phyloP scores from a whole-genome alignment of 192 early-diverging fungal species.

The Umbelopsis sp. region DNA sequence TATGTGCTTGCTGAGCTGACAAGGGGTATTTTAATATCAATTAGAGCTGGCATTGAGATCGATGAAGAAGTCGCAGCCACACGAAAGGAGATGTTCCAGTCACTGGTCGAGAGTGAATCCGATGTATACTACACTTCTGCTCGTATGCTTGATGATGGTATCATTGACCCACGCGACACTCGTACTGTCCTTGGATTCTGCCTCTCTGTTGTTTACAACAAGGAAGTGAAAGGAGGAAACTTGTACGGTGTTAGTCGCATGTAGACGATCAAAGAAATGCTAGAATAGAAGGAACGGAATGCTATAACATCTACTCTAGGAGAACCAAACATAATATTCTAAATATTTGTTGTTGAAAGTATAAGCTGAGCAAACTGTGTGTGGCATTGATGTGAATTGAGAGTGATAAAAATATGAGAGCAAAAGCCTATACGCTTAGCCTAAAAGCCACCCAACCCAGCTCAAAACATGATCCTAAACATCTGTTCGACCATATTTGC shows the following conservation, averaged over 20 bases:
- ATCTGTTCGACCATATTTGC: too few relatives aligned
- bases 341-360: too few relatives aligned
- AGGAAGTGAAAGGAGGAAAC: constrained; percentile 58
- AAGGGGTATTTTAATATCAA: too few relatives aligned
- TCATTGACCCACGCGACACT: constrained; percentile 66
- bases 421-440: too few relatives aligned
- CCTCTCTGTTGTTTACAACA: constrained; percentile 58
- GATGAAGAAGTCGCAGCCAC: constrained; percentile 53
- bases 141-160: constrained; percentile 59
- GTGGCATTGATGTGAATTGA: too few relatives aligned
- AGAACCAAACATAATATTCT: too few relatives aligned
- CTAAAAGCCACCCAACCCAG: too few relatives aligned
- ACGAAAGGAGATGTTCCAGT: constrained; percentile 51
- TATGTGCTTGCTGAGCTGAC: neutral
- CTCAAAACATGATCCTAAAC: too few relatives aligned
- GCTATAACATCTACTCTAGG: too few relatives aligned
- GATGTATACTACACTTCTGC: constrained; percentile 65
- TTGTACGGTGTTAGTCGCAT: constrained; percentile 64
- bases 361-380: too few relatives aligned
- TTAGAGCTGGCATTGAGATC: constrained; percentile 48
- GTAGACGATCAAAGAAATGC: constrained; percentile 38
- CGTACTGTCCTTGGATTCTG: constrained; percentile 60
- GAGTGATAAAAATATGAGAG: too few relatives aligned
- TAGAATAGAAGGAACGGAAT: too few relatives aligned
- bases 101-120: constrained; percentile 57